These are phyloP conservation scores for Didymellaceae sp. DNA, from an alignment of 2,329 filamentous ascomycete species.

Conservation along the genomic window DNA sequence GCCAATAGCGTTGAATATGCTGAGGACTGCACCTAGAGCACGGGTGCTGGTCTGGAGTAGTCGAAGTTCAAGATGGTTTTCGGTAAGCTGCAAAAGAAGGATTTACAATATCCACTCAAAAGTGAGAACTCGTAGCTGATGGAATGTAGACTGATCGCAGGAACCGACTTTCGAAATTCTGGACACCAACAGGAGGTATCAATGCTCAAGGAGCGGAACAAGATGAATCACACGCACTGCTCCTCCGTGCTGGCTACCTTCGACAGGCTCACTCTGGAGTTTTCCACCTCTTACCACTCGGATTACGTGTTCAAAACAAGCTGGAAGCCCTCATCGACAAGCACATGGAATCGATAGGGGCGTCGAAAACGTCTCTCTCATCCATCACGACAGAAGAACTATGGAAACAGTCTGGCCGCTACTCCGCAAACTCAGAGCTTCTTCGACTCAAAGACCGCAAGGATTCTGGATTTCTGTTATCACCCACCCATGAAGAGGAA, in stretches of 20 bases:
- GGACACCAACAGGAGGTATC: slow-evolving; percentile 78
- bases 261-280: slow-evolving; percentile 80
- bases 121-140: background rate
- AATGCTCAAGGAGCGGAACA: slow-evolving; percentile 60
- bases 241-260: slow-evolving; percentile 55
- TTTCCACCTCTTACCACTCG: slow-evolving; percentile 89
- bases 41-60: slow-evolving; percentile 7
- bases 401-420: slow-evolving; percentile 83
- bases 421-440: slow-evolving; percentile 80
- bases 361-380: slow-evolving; percentile 82
- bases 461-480: slow-evolving; percentile 74
- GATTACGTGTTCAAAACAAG: slow-evolving; percentile 86
- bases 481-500: slow-evolving; percentile 96
- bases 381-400: slow-evolving; percentile 83
- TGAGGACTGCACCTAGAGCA: slow-evolving; percentile 26
- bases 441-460: slow-evolving; percentile 83
- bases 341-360: slow-evolving; percentile 82
- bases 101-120: background rate
- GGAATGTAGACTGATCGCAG: slow-evolving; percentile 59
- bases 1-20: slow-evolving; percentile 40
- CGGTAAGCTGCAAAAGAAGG: slow-evolving; percentile 40
- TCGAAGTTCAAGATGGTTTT: slow-evolving; percentile 38
- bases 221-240: slow-evolving; percentile 53
- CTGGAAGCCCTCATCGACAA: slow-evolving; percentile 84
- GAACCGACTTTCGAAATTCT: slow-evolving; percentile 73